Percentiles rank a stretch among this genome's conserved stretches.
phyloP scores from a whole-genome alignment of 2,329 filamentous ascomycete species.

The Colletotrichum sp. region DNA sequence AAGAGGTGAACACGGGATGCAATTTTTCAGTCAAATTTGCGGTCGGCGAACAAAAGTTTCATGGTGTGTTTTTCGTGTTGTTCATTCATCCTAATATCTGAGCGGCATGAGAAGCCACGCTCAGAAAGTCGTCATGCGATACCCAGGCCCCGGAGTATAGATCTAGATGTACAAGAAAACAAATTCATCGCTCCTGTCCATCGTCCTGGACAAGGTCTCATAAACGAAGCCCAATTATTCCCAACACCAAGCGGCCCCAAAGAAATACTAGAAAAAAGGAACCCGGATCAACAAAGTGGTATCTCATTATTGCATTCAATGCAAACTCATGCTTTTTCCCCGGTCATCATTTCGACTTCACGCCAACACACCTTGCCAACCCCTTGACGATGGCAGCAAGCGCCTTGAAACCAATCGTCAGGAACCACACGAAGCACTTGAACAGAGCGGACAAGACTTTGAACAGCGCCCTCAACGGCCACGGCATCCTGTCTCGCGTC shows the following conservation, averaged over 20 bases:
- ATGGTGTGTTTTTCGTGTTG: conserved; percentile 1
- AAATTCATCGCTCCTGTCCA: conserved; percentile 9
- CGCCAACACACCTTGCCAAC: conserved; percentile 53
- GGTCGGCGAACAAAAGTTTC: conserved; percentile 11
- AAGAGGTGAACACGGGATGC: conserved; percentile 51
- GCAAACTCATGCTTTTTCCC: neutral
- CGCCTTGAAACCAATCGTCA: conserved; percentile 61
- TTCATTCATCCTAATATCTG: conserved; percentile 17
- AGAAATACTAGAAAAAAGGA: neutral
- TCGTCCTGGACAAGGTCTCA: neutral
- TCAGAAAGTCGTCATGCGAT: conserved; percentile 24
- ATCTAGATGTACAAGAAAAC: conserved; percentile 20
- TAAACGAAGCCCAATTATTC: conserved; percentile 6
- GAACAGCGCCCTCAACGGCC: conserved; percentile 50
- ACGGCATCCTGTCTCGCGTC: conserved; percentile 53
- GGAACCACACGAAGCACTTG: conserved; percentile 62
- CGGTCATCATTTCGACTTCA: conserved; percentile 8
- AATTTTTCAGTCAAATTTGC: neutral
- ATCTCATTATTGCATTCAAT: conserved; percentile 2
- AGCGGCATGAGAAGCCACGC: conserved; percentile 14
- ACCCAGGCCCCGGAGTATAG: conserved; percentile 21
- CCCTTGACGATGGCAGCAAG: conserved; percentile 53
- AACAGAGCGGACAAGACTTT: conserved; percentile 58
- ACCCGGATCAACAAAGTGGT: conserved; percentile 13
- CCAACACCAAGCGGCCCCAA: neutral